Base-by-base conservation (phyloP, 2,329 filamentous ascomycete species). In the Iodosphaeria phyllophila region DNA sequence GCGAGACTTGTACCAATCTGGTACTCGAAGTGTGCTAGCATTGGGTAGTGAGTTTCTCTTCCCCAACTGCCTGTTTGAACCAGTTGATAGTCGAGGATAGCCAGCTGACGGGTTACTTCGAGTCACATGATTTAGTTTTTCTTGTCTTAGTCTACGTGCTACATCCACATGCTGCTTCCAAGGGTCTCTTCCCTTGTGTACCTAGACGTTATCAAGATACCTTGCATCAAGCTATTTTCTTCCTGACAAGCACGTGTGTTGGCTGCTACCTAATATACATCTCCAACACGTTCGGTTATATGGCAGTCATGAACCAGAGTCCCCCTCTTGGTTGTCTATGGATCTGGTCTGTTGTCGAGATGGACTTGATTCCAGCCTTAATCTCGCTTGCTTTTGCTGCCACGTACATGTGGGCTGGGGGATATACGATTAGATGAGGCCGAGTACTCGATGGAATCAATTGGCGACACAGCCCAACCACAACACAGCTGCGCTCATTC, bases 321-420 rank as follows among this genome's bases (percentile, higher is more conserved):
- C 89, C 89, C n/a, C 73, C 83, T 5, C 47, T 93, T 9, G 89
- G 82, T 0, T 86, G 79, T 20, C 48, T 95, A 11, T 95, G 86
- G 84, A 64, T 95, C 4, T 95, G 86, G 83, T 71, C 76, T 16
- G 74, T 95, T 13, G 62, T 95, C 11, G 89, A 98, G 53, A 63
- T 93, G 51, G 64, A 80, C 28, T 54, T 92, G 20, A 41, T 58
- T 1, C 71, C 65, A 40, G 78, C 77, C 1, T 52, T 74, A 2
- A 35, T 49, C 8, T 74, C 67, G 34, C 42, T 74, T 18, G 43
- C 46, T 3, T 35, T 50, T 2, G 51, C 56, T 2, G 54, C 39
- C 2, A 42, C 34, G 4, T 73, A 59, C 34, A 40, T 64, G 14
- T 57, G 53, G 44, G 41, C 46, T 14, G 51, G 54, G 11, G 66